Conservation (phyloP, 371 early-diverging fungal genomes). For the Lichtheimia corymbifera region DNA sequence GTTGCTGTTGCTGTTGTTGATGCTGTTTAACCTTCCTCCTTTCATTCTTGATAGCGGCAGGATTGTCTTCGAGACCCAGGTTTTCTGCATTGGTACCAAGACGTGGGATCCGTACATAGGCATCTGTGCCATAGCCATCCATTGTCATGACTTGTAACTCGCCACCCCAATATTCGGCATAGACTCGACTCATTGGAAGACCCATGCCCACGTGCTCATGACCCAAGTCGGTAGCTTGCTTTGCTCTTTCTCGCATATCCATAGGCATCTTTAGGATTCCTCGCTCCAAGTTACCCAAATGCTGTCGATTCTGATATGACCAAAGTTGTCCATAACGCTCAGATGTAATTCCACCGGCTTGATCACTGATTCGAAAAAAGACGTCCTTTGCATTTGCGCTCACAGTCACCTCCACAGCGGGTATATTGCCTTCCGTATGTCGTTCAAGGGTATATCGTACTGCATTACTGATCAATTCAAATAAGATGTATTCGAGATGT, state of each 20-base stretch:
- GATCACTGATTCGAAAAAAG: conserved; percentile 90
- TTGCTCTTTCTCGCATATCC: conserved; percentile 31
- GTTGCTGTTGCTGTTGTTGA: not conserved
- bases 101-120: conserved; percentile 75
- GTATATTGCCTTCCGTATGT: conserved; percentile 28
- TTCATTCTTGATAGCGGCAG: not conserved
- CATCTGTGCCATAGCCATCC: conserved; percentile 89
- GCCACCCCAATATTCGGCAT: conserved; percentile 88
- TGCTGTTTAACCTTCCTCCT: not conserved
- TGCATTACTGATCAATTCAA: conserved; percentile 90
- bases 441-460: conserved; percentile 62
- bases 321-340: conserved; percentile 70
- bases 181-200: conserved; percentile 82
- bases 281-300: conserved; percentile 32
- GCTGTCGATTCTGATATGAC: conserved; percentile 67
- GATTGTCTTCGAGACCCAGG: conserved; percentile 29
- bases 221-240: conserved; percentile 30
- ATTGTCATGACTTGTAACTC: conserved; percentile 70
- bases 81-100: conserved; percentile 73
- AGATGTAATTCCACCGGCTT: conserved; percentile 84
- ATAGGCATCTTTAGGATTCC: conserved; percentile 35
- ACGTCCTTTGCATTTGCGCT: conserved; percentile 74
- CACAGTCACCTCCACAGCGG: conserved; percentile 84
- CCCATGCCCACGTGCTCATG: conserved; percentile 77
- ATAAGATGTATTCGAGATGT: conserved; percentile 93